Evolutionary conservation across 257 asterid species (phyloP).

Genomic region (Scutellaria minor): DNA sequence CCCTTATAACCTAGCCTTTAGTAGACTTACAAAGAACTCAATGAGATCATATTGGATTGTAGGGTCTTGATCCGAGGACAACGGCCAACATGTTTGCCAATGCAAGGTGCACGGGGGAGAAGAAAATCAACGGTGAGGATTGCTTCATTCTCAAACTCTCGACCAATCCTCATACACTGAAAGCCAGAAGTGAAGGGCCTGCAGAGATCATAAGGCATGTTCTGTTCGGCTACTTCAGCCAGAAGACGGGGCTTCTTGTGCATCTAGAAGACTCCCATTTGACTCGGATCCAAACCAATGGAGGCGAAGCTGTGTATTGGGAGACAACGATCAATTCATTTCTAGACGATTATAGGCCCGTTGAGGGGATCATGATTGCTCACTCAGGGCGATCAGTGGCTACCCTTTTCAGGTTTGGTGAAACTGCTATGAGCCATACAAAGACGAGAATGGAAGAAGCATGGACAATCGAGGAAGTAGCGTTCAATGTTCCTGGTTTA

Average conservation of each 20-base stretch:
- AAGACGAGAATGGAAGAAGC: slow-evolving; percentile 83
- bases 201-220: slow-evolving; percentile 77
- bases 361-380: slow-evolving; percentile 83
- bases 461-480: slow-evolving; percentile 76
- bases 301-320: slow-evolving; percentile 75
- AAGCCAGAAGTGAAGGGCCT: slow-evolving; percentile 79
- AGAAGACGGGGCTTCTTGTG: slow-evolving; percentile 80
- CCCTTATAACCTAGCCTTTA: no score
- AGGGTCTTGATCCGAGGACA: slow-evolving; percentile 84
- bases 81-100: slow-evolving; percentile 73
- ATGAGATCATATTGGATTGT: background rate
- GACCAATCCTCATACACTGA: slow-evolving; percentile 69
- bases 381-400: slow-evolving; percentile 74
- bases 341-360: slow-evolving; percentile 68
- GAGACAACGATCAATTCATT: slow-evolving; percentile 73
- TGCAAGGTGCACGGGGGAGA: slow-evolving; percentile 73
- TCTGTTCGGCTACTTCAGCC: slow-evolving; percentile 80
- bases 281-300: slow-evolving; percentile 69
- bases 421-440: slow-evolving; percentile 78
- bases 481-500: slow-evolving; percentile 66
- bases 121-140: slow-evolving; percentile 70
- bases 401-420: slow-evolving; percentile 76
- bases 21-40: no score
- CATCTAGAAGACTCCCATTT: slow-evolving; percentile 80
- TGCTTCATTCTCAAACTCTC: slow-evolving; percentile 72